Base-by-base conservation (phyloP, 768 basidiomycete species). In the Boletus huronensis region DNA sequence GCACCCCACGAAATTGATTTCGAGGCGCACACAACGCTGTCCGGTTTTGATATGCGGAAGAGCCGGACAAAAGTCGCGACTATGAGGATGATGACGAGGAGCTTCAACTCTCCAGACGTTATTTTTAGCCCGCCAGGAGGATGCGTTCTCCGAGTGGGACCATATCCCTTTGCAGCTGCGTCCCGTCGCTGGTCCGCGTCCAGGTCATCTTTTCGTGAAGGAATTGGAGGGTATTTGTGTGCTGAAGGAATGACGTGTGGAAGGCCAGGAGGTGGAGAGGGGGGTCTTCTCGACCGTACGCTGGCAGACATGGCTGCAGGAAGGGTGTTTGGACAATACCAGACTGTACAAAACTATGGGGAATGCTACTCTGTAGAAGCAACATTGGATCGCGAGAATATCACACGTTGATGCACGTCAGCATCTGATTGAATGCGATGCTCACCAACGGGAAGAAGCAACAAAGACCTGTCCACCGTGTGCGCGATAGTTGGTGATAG, bases 1-100 rank as follows among this genome's bases (percentile, higher is more conserved):
- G 1, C 21, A 34, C 14, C 6, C 7, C 19, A 43, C 11, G 21
- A 42, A 19, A 50, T 14, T 4, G 17, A 51, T 41, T 1, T 31
- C 6, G 13, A 11, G 4, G 81, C 91, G 75, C 61, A 95, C 92
- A 99, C 96, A 39, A 99, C 93, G 64, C 93, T 94, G 53, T 84
- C 79, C 0, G 96, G 96, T 65, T 84, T 83, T 40, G 88, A 90
- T 41, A 99, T 74, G 49, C 87, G 82, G 73, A 88, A 97, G 53
- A 95, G 70, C 44, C 96, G 81, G n/a, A 98, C 91, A n/a, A 76
- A 81, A 7, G 77, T 70, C 1, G 92, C 94, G 46, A 97, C 65
- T 9, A 92, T 54, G 31, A 86, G 74, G 49, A 97, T 67, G 25
- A 82, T 64, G 17, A 82, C 67, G 8, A 97, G 74, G 45, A 94